Evolutionary conservation across 441 rosid genomes (phyloP).

Genomic region (Pelargonium australe): DNA sequence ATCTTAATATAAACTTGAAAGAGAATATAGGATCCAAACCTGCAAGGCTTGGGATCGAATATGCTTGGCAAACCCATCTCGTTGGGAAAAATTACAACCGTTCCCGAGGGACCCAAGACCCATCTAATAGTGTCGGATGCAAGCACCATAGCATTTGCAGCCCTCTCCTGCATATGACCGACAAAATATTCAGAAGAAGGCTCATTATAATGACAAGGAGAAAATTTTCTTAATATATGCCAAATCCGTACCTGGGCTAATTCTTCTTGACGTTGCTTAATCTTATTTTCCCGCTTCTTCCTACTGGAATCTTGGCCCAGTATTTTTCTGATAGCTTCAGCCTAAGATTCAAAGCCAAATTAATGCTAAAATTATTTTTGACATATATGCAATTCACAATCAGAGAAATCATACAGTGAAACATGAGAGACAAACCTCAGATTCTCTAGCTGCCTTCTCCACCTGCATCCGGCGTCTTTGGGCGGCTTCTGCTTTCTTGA

Average conservation of each 20-base stretch:
- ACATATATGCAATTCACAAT: neutral
- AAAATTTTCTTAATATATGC: neutral
- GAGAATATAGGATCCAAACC: slow-evolving; percentile 29
- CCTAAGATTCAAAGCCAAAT: slow-evolving; percentile 34
- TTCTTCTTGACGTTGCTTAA: slow-evolving; percentile 70
- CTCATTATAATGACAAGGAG: neutral
- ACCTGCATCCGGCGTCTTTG: slow-evolving; percentile 82
- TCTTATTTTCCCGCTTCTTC: slow-evolving; percentile 85
- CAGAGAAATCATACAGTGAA: neutral
- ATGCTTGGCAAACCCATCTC: slow-evolving; percentile 73
- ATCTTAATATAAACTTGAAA: neutral
- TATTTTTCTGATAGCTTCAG: slow-evolving; percentile 84
- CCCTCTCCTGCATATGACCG: slow-evolving; percentile 56
- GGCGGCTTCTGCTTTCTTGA: slow-evolving; percentile 86
- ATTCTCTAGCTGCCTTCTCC: slow-evolving; percentile 81
- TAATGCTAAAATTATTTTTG: neutral
- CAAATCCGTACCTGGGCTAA: slow-evolving; percentile 58
- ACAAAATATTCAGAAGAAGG: slow-evolving; percentile 4
- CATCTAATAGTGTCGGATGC: slow-evolving; percentile 47
- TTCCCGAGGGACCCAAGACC: slow-evolving; percentile 65
- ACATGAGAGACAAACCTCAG: slow-evolving; percentile 52
- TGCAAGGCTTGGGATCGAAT: slow-evolving; percentile 44
- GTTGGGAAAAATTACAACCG: slow-evolving; percentile 63
- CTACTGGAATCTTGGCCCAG: slow-evolving; percentile 90
- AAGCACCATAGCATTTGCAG: slow-evolving; percentile 49